These are phyloP conservation scores for Xylariaceae sp. DNA, from an alignment of 2,329 filamentous ascomycete genomes.

Conservation along the genomic window DNA sequence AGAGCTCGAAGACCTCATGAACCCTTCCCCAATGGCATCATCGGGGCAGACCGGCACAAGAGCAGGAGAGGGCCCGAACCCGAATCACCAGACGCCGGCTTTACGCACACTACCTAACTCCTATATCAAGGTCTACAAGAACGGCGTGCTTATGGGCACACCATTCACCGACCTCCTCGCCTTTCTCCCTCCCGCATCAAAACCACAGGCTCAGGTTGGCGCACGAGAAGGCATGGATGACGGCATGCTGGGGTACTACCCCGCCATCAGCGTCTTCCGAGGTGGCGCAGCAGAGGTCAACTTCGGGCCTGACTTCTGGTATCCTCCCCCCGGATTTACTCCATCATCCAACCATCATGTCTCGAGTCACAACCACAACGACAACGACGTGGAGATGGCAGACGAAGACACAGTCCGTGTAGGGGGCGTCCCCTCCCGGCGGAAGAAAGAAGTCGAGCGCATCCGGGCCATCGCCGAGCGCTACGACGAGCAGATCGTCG, in stretches of 20 bases:
- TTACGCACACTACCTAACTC: constrained; percentile 83
- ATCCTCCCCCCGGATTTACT: constrained; percentile 58
- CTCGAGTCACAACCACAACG: constrained; percentile 22
- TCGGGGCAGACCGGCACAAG: constrained; percentile 34
- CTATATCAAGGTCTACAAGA: constrained; percentile 87
- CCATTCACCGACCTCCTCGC: constrained; percentile 84
- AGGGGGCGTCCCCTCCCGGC: constrained; percentile 8
- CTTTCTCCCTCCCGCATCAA: constrained; percentile 87
- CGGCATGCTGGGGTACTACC: constrained; percentile 92
- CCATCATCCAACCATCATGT: too few species aligned
- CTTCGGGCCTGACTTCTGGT: constrained; percentile 93
- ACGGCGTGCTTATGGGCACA: constrained; percentile 79
- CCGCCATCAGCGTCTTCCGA: constrained; percentile 85
- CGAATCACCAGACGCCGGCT: constrained; percentile 68
- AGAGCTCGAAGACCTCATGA: constrained; percentile 81
- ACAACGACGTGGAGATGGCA: constrained; percentile 47
- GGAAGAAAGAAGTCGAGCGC: constrained; percentile 23
- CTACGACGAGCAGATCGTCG: constrained; percentile 88
- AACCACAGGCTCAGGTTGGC: constrained; percentile 65
- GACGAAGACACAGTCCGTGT: constrained; percentile 26
- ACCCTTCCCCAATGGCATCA: constrained; percentile 54
- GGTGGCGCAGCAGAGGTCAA: constrained; percentile 90
- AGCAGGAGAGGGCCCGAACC: constrained; percentile 57
- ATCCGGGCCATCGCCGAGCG: constrained; percentile 68
- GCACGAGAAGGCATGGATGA: constrained; percentile 88